Conservation (phyloP, 768 basidiomycete genomes). For the Termitomyces sp. region DNA sequence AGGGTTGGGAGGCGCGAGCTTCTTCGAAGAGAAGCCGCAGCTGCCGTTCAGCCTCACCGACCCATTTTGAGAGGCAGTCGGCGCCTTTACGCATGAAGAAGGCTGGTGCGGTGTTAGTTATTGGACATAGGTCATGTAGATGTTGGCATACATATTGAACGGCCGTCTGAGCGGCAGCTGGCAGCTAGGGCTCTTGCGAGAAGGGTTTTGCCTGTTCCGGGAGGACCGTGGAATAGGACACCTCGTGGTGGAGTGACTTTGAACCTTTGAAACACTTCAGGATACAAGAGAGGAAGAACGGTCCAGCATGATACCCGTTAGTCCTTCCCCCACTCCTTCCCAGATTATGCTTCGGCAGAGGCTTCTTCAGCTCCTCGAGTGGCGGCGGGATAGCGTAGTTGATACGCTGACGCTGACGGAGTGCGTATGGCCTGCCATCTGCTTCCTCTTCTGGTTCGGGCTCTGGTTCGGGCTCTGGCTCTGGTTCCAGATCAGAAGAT, state of each 20-base stretch:
- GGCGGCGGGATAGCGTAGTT: conserved; percentile 84
- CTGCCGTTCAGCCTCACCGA: conserved; percentile 97
- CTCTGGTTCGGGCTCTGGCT: conserved; percentile 41
- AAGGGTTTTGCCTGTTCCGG: conserved; percentile 97
- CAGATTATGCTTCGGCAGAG: conserved; percentile 31
- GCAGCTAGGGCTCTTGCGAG: conserved; percentile 92
- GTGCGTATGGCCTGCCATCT: conserved; percentile 57
- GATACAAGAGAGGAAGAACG: conserved; percentile 87
- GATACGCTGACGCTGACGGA: conserved; percentile 62
- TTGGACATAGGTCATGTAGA: background rate
- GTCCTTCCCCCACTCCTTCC: conserved; percentile 22
- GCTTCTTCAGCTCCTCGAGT: conserved; percentile 60
- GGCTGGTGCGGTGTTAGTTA: conserved; percentile 40
- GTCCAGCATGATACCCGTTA: conserved; percentile 26
- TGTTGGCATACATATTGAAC: conserved; percentile 71
- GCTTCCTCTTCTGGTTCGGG: conserved; percentile 42
- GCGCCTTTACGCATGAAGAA: conserved; percentile 99
- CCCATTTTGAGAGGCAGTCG: conserved; percentile 98
- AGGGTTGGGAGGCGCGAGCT: conserved; percentile 86
- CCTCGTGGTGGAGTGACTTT: conserved; percentile 93
- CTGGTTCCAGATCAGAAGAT: conserved; percentile 37
- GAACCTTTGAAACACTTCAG: conserved; percentile 94
- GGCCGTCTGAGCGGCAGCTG: conserved; percentile 81
- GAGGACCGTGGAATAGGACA: conserved; percentile 96
- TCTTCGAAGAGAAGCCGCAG: conserved; percentile 94